Evolutionary conservation across 164 flowering plant species (phyloP), one percentile per base, ranked within the genome.

Genomic region (Magnolia changhungtana): DNA sequence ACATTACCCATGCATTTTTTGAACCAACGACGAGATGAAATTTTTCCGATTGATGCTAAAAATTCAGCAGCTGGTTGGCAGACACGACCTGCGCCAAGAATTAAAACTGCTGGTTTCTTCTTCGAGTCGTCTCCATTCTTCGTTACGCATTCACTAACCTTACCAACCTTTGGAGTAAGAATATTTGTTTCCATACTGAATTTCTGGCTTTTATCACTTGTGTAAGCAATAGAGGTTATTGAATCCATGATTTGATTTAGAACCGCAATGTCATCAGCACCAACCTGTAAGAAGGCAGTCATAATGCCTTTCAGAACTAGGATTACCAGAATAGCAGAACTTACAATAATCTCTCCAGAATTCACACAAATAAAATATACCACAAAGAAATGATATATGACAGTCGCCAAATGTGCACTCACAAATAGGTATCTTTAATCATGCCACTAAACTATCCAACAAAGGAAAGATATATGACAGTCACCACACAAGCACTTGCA

Each of bases 11-110:
- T 55, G 45, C 67, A 78, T 51, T 81, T 70, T 76, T 85, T 80
- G 58, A 79, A 81, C 78, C 81, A 83, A 23, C 86, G 79, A 21
- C 23, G 76, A 72, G 87, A 83, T n/a, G 88, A 79, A 73, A 20
- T 74, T 45, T 81, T 85, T 78, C 90, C 91, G 78, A 74, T 69
- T 80, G 97, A 88, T 72, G 96, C 83, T 74, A 96, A 82, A 55
- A 94, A 80, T 81, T 92, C 95, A 72, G 81, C 96, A 82, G 97
- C 98, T 76, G 99, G 99, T 83, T 83, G 89, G 84, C 99, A 96
- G 67, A 96, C 98, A 64, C 98, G 86, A 3, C 99, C 99, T 55
- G 98, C 99, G 61, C 99, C 99, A 72, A 96, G 80, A 82, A 96
- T 94, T 8, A 94, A 83, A 78, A 94, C 94, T 6, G 85, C 77